Conservation (phyloP, 1,139 yeast species). For the Arxiozyma heterogenica region DNA sequence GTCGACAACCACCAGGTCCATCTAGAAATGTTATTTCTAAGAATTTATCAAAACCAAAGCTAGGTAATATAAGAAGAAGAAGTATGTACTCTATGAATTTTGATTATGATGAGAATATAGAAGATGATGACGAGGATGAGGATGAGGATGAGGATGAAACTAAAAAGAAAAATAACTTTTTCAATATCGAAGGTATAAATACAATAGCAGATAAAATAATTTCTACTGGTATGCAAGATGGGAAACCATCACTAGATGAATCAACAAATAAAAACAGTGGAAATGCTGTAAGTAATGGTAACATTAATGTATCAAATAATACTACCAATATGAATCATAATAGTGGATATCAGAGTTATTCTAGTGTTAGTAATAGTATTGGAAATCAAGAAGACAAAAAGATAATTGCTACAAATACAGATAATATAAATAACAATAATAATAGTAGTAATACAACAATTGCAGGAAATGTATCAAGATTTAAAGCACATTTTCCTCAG, state of each 20-base stretch:
- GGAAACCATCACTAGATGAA: neutral
- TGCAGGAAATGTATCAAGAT: constrained; percentile 11
- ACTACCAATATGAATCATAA: neutral
- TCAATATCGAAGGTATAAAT: constrained; percentile 11
- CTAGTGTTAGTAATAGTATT: constrained; percentile 1
- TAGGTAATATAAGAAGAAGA: constrained; percentile 1
- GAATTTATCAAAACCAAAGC: neutral
- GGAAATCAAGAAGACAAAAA: neutral
- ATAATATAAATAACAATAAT: neutral
- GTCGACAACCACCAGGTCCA: neutral
- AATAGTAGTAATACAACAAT: constrained; percentile 2
- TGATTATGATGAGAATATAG: constrained; percentile 26
- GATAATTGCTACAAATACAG: neutral
- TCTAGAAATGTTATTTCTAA: neutral
- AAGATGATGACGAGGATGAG: constrained; percentile 27
- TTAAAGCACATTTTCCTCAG: constrained; percentile 13
- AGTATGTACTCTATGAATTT: constrained; percentile 23
- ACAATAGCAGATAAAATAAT: neutral
- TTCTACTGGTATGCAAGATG: neutral
- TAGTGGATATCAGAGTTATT: neutral
- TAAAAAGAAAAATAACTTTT: constrained; percentile 19
- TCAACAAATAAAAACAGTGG: neutral
- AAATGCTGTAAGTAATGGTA: neutral
- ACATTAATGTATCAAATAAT: neutral
- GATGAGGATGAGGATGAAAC: constrained; percentile 26